A percentile compares a stretch with the other conserved stretches of the same genome.
Evolutionary conservation across 2,329 filamentous ascomycete genomes (phyloP).

Genomic region (Bisporella sp.): DNA sequence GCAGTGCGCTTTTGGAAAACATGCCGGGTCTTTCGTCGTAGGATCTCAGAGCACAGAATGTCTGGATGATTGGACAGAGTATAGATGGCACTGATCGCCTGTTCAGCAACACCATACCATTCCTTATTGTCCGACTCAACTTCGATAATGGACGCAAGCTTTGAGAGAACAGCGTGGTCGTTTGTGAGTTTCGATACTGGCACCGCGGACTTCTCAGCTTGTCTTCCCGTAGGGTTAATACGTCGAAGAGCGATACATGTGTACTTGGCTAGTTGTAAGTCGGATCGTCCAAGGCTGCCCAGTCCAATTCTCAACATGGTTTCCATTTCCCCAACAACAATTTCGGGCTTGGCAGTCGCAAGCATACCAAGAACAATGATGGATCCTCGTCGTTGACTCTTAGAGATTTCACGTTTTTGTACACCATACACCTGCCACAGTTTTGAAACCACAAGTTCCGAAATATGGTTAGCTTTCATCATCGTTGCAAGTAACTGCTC

Average conservation of each 20-base stretch:
- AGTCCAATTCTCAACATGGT: constrained; percentile 87
- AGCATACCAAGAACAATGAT: constrained; percentile 98
- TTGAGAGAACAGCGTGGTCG: constrained; percentile 79
- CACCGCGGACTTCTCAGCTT: constrained; percentile 63
- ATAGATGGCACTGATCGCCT: constrained; percentile 94
- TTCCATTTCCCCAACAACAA: constrained; percentile 92
- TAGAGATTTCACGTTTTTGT: constrained; percentile 87
- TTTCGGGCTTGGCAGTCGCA: constrained; percentile 83
- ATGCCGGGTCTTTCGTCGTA: constrained; percentile 76
- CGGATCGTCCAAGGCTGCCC: constrained; percentile 69
- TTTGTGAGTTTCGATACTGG: constrained; percentile 78
- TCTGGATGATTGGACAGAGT: constrained; percentile 91
- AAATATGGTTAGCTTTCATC: constrained; percentile 89
- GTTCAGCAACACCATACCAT: constrained; percentile 93
- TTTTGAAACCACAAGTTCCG: constrained; percentile 80
- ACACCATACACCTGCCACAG: constrained; percentile 97
- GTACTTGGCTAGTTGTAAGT: constrained; percentile 86
- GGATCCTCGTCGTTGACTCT: constrained; percentile 79
- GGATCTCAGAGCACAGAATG: constrained; percentile 82
- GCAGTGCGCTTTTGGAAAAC: constrained; percentile 52
- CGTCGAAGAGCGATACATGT: constrained; percentile 89
- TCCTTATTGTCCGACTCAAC: constrained; percentile 86
- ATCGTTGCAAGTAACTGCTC: constrained; percentile 94
- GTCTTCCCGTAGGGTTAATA: constrained; percentile 79
- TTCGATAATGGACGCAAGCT: constrained; percentile 78